Conservation (phyloP, 345 rosid species). For the Diplotaxis tenuifolia region DNA sequence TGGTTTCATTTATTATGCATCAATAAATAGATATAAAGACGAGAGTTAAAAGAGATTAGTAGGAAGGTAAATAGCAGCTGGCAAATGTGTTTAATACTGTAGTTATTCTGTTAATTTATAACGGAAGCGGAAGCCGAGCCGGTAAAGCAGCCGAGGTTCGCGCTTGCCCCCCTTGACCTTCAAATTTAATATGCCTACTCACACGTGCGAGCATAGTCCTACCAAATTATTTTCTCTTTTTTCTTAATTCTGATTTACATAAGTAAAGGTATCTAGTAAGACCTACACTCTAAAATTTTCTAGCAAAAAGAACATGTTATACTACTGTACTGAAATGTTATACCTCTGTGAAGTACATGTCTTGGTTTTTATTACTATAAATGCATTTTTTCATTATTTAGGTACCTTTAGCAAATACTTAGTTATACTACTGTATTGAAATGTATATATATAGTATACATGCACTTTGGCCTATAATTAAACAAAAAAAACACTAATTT, state of each 20-base stretch:
- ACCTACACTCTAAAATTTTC: neutral
- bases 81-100: neutral
- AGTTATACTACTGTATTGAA: neutral
- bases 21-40: neutral
- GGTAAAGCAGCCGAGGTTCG: slow-evolving; percentile 50
- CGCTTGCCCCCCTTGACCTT: slow-evolving; percentile 42
- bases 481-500: neutral
- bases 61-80: neutral
- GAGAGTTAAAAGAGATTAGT: slow-evolving; percentile 9
- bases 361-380: neutral
- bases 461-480: neutral
- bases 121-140: slow-evolving; percentile 47
- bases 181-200: slow-evolving; percentile 35
- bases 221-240: neutral
- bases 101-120: neutral
- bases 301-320: neutral
- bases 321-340: too few relatives aligned
- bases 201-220: slow-evolving; percentile 56
- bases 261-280: neutral
- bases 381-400: neutral
- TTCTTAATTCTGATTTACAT: neutral
- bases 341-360: neutral
- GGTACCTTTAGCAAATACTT: neutral
- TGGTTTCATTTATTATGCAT: slow-evolving; percentile 17
- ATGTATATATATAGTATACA: neutral